Evolutionary conservation across 2,329 filamentous ascomycete species (phyloP).

Genomic region (Madurella mycetomatis): DNA sequence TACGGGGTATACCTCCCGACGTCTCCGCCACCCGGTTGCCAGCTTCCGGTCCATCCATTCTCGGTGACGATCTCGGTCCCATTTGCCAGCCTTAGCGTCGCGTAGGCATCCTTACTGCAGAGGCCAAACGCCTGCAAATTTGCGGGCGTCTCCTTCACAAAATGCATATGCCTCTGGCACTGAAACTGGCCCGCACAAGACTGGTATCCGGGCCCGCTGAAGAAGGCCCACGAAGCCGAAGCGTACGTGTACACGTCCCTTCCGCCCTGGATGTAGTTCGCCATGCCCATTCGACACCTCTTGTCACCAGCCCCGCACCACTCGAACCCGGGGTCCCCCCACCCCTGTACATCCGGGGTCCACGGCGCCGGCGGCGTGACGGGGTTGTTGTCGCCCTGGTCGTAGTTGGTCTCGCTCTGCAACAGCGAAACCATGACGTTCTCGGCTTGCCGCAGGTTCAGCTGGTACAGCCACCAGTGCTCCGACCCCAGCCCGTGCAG

Average conservation of each 20-base stretch:
- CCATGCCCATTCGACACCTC: constrained; percentile 40
- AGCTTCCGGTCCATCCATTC: neutral
- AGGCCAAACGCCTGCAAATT: constrained; percentile 40
- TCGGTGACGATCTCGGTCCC: constrained; percentile 22
- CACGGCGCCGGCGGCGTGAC: constrained; percentile 37
- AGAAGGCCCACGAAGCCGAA: constrained; percentile 42
- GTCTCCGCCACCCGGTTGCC: constrained; percentile 7
- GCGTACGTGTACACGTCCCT: constrained; percentile 39
- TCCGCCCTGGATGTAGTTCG: constrained; percentile 41
- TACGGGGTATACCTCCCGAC: constrained; percentile 12
- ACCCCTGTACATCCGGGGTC: constrained; percentile 32
- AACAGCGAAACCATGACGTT: constrained; percentile 49
- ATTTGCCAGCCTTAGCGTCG: constrained; percentile 34
- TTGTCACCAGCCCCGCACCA: constrained; percentile 36
- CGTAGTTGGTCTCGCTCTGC: constrained; percentile 53
- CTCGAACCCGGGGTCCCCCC: constrained; percentile 41
- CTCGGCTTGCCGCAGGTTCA: constrained; percentile 46
- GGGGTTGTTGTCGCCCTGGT: constrained; percentile 37
- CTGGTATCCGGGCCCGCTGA: constrained; percentile 37
- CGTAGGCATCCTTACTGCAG: constrained; percentile 37
- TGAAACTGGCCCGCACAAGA: constrained; percentile 33
- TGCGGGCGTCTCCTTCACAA: constrained; percentile 34
- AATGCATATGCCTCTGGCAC: constrained; percentile 38
- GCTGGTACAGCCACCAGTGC: constrained; percentile 56
- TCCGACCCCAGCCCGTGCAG: constrained; percentile 49